These are phyloP conservation scores for Trichophyton equinum DNA, from an alignment of 2,329 filamentous ascomycete genomes.

Conservation along the genomic window DNA sequence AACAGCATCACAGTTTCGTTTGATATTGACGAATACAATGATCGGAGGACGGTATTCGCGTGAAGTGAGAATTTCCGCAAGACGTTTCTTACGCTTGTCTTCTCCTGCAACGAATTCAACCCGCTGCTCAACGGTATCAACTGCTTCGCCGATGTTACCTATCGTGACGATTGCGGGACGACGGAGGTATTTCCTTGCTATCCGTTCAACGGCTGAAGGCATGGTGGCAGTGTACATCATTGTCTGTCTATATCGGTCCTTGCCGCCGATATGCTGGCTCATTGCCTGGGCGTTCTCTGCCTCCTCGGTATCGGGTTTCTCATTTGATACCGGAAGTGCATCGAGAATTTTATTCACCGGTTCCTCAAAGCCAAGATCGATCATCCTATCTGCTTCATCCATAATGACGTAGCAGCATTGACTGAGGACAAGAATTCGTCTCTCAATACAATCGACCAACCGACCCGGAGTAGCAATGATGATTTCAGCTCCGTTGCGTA, in stretches of 20 bases:
- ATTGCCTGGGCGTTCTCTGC: constrained; percentile 80
- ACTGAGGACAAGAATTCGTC: constrained; percentile 77
- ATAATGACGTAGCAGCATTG: constrained; percentile 98
- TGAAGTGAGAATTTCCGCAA: constrained; percentile 76
- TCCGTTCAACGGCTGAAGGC: constrained; percentile 82
- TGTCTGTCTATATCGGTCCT: constrained; percentile 80
- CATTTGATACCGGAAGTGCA: constrained; percentile 79
- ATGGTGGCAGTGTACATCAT: constrained; percentile 99
- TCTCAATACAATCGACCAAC: constrained; percentile 91
- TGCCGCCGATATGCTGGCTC: constrained; percentile 61
- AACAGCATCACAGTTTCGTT: constrained; percentile 92
- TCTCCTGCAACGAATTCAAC: constrained; percentile 85
- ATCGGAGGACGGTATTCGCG: constrained; percentile 76
- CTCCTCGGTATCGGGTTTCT: constrained; percentile 87
- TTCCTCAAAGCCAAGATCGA: constrained; percentile 95
- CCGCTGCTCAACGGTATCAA: constrained; percentile 94
- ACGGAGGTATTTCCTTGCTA: constrained; percentile 91
- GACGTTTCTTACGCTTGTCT: constrained; percentile 90
- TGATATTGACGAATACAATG: constrained; percentile 99
- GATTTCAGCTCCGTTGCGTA: constrained; percentile 89
- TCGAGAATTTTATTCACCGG: constrained; percentile 95
- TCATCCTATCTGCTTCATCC: constrained; percentile 99
- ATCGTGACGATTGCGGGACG: constrained; percentile 90
- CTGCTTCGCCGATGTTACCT: constrained; percentile 85
- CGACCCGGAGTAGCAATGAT: constrained; percentile 97